These are phyloP conservation scores for Nitzschia putrida DNA, from an alignment of 108 stramenopile species.

Conservation along the genomic window DNA sequence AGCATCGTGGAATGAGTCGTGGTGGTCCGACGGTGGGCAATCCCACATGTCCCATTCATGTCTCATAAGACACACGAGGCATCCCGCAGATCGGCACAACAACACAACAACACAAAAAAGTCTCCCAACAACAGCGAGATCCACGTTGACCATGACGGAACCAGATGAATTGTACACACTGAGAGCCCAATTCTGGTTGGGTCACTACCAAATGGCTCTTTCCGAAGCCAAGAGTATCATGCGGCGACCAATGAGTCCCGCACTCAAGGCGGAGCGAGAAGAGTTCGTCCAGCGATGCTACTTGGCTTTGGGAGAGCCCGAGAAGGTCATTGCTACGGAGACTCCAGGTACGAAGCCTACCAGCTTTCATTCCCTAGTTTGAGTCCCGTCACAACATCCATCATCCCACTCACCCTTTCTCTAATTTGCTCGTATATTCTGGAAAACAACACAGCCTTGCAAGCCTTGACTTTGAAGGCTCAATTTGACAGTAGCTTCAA, in stretches of 20 bases:
- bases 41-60: too few species aligned
- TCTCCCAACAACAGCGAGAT: background rate
- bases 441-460: conserved; percentile 33
- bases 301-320: conserved; percentile 83
- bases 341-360: conserved; percentile 41
- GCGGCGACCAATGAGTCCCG: conserved; percentile 76
- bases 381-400: background rate
- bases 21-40: too few species aligned
- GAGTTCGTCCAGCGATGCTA: conserved; percentile 87
- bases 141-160: conserved; percentile 82
- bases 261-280: conserved; percentile 87
- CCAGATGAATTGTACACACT: conserved; percentile 99
- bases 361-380: background rate
- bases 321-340: conserved; percentile 72
- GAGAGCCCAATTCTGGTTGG: conserved; percentile 96
- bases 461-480: conserved; percentile 79
- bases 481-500: conserved; percentile 42
- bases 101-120: background rate
- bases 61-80: too few species aligned
- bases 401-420: background rate
- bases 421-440: background rate
- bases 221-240: conserved; percentile 78
- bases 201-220: conserved; percentile 88
- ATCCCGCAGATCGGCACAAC: too few species aligned
- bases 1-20: too few species aligned